Conservation (phyloP, 225 moss, liverwort and hornwort species). For the Straminergon stramineum region DNA sequence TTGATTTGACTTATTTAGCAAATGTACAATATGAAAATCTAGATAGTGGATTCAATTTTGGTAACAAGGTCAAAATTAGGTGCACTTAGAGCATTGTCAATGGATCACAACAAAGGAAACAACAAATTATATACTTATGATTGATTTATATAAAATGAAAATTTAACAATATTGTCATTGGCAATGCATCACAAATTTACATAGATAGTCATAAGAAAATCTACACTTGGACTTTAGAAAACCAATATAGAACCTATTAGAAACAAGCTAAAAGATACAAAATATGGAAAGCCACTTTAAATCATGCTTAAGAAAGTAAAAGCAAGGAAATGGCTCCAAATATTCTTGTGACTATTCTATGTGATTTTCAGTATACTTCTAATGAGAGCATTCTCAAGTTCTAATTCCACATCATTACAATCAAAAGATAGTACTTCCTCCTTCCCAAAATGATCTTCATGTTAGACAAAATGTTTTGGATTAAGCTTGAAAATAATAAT, state of each 20-base stretch:
- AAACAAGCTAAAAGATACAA: not conserved
- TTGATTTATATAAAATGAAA: not conserved
- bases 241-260: not conserved
- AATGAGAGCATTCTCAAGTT: not conserved
- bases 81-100: not conserved
- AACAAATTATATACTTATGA: not conserved
- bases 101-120: not conserved
- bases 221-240: not conserved
- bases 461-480: no score
- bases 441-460: no score
- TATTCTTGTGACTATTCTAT: not conserved
- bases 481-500: no score
- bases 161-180: not conserved
- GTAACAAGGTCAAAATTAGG: not conserved
- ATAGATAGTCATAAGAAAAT: not conserved
- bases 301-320: not conserved
- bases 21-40: no score
- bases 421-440: not conserved
- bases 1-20: not conserved
- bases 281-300: not conserved
- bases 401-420: not conserved
- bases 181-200: not conserved
- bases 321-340: not conserved
- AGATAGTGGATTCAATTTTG: not conserved
- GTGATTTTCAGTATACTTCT: not conserved